phyloP scores from a whole-genome alignment of 306 rosid species.

The Sicyos baderoa region DNA sequence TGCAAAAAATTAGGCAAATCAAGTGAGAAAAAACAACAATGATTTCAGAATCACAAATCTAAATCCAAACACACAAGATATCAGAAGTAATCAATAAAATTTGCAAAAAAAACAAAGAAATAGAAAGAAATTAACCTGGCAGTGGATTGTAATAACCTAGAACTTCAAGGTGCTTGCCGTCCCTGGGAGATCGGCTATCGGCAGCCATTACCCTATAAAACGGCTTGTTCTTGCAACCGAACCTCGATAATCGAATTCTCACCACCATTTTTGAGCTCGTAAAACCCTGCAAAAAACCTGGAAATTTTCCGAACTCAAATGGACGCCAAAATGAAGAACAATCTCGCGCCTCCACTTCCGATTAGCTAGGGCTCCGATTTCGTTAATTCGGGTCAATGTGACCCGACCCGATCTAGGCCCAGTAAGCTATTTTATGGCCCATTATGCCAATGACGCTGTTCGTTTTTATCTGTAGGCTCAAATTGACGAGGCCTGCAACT shows the following conservation, averaged over 20 bases:
- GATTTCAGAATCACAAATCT: neutral
- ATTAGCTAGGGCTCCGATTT: neutral
- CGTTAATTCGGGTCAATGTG: neutral
- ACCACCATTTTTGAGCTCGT: conserved; percentile 54
- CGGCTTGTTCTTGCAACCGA: conserved; percentile 81
- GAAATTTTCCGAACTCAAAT: neutral
- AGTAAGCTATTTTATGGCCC: neutral
- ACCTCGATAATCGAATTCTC: conserved; percentile 67
- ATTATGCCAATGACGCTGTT: no score
- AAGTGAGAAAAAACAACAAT: conserved; percentile 6
- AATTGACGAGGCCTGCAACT: no score
- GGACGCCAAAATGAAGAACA: conserved; percentile 13
- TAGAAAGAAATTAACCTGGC: conserved; percentile 39
- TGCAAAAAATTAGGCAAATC: conserved; percentile 27
- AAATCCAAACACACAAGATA: neutral
- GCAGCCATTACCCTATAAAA: conserved; percentile 88
- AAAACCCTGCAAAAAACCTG: conserved; percentile 5
- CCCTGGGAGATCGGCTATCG: conserved; percentile 85
- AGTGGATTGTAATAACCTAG: conserved; percentile 84
- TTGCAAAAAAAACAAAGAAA: neutral
- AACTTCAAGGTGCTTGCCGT: conserved; percentile 85
- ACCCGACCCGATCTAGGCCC: neutral
- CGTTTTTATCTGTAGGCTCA: no score
- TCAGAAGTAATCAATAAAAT: neutral
- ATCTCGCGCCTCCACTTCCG: conserved; percentile 23